Base-by-base conservation (phyloP, 495 filamentous ascomycete genomes). In the Lentithecium fluviatile region DNA sequence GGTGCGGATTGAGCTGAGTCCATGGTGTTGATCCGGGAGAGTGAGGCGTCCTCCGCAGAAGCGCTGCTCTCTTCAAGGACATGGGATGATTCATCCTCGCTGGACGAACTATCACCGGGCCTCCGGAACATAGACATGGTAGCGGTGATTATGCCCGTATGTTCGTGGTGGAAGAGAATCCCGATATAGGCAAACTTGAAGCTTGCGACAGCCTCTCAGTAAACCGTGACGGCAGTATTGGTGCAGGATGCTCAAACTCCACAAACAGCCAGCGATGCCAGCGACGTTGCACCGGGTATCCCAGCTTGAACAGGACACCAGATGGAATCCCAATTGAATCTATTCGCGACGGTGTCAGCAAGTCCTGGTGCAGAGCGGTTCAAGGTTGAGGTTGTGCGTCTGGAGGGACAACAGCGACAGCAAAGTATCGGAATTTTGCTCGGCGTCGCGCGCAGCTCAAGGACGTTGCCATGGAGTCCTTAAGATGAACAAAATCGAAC, bases 41-140 rank as follows among this genome's bases (percentile, higher is more conserved):
- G 32, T n/a, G 45, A 48, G 29, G 32, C 11, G 20, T 59, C 55
- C 11, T 48, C 61, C 10, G 12, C 21, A 1, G 46, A 52, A 21
- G 17, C 50, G 15, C 36, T 54, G 3, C 37, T 61, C 13, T 45
- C 15, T 15, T 54, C 58, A 7, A 3, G 21, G 13, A 7, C 23
- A 25, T 46, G 38, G 45, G 19, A 29, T 15, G 20, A 12, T 49
- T 43, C 58, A 17, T 55, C 12, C 10, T 42, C 17, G 52, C 29
- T 26, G 2, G 52, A 57, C 1, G 34, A 52, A 21, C n/a, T 23
- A 3, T 54, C 48, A 26, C 61, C 55, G 4, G 61, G 61, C 19
- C 38, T 58, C 10, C 61, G 61, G 24, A 64, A 64, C 48, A 64
- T 42, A 48, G 61, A 48, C 61, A 64, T 64, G 19, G n/a, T 32